These are phyloP conservation scores for Schwanniomyces polymorphus DNA, from an alignment of 805 yeast species.

Conservation along the genomic window DNA sequence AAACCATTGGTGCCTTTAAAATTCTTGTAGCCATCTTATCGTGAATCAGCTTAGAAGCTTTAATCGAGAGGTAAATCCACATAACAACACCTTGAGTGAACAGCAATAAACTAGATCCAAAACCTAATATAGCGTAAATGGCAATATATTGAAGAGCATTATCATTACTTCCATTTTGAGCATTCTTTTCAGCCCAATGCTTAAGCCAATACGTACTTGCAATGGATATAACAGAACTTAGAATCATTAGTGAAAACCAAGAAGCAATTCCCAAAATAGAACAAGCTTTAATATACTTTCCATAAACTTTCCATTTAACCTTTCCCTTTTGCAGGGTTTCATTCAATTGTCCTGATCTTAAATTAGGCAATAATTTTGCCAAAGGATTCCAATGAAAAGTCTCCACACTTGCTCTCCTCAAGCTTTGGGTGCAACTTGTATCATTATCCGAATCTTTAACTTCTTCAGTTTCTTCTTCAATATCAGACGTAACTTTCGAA, in stretches of 20 bases:
- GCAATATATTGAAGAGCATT: slow-evolving; percentile 22
- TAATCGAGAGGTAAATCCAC: slow-evolving; percentile 28
- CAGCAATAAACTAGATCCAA: slow-evolving; percentile 24
- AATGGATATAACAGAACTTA: slow-evolving; percentile 15
- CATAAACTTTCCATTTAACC: slow-evolving; percentile 54
- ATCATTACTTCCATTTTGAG: slow-evolving; percentile 22
- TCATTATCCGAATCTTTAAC: background rate
- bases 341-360: slow-evolving; percentile 39
- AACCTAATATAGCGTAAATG: slow-evolving; percentile 26
- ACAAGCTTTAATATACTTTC: slow-evolving; percentile 60
- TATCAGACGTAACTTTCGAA: background rate
- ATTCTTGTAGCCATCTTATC: slow-evolving; percentile 35
- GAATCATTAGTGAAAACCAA: slow-evolving; percentile 29
- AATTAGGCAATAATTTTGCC: slow-evolving; percentile 25
- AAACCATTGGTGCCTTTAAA: slow-evolving; percentile 41
- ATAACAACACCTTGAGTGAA: slow-evolving; percentile 28
- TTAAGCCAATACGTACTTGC: slow-evolving; percentile 30
- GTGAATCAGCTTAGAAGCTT: slow-evolving; percentile 32
- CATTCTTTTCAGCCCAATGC: slow-evolving; percentile 34
- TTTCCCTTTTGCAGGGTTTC: slow-evolving; percentile 49
- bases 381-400: slow-evolving; percentile 49
- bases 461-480: background rate
- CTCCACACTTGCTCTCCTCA: slow-evolving; percentile 53
- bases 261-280: slow-evolving; percentile 41
- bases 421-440: background rate